phyloP scores from a whole-genome alignment of 352 stramenopile species.

The Phytopythium vexans region DNA sequence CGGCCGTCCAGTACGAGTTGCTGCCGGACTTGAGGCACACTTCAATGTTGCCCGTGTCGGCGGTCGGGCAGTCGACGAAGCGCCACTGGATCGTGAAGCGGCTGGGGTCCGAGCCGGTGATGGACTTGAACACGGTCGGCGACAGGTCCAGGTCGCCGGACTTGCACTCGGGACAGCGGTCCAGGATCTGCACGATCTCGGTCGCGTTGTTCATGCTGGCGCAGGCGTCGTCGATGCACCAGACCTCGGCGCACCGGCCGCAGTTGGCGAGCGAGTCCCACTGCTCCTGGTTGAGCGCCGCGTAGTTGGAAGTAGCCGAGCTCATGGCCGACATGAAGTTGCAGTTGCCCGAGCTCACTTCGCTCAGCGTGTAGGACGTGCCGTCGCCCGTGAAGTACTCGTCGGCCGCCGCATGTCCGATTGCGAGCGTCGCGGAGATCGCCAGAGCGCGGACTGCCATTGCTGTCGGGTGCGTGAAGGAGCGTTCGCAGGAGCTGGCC shows the following conservation, averaged over 20 bases:
- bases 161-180: constrained; percentile 70
- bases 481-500: neutral
- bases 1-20: constrained; percentile 50
- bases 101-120: constrained; percentile 60
- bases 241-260: constrained; percentile 57
- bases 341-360: constrained; percentile 40
- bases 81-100: constrained; percentile 57
- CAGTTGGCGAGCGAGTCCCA: constrained; percentile 51
- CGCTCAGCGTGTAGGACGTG: constrained; percentile 36
- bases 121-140: constrained; percentile 56
- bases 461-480: neutral
- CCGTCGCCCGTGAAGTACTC: constrained; percentile 39
- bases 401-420: constrained; percentile 7
- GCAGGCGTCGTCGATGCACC: constrained; percentile 54
- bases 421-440: constrained; percentile 6
- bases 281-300: constrained; percentile 62
- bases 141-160: constrained; percentile 70
- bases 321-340: constrained; percentile 51
- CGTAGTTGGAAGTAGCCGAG: constrained; percentile 54
- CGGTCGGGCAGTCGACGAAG: constrained; percentile 64
- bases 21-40: constrained; percentile 71
- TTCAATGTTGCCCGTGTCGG: constrained; percentile 36
- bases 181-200: constrained; percentile 62
- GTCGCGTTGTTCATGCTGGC: constrained; percentile 27
- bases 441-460: constrained; percentile 8